Evolutionary conservation across 176 grass and related monocot species (phyloP), one percentile per base, ranked within the genome.

Genomic region (Hyparrhenia diplandra): DNA sequence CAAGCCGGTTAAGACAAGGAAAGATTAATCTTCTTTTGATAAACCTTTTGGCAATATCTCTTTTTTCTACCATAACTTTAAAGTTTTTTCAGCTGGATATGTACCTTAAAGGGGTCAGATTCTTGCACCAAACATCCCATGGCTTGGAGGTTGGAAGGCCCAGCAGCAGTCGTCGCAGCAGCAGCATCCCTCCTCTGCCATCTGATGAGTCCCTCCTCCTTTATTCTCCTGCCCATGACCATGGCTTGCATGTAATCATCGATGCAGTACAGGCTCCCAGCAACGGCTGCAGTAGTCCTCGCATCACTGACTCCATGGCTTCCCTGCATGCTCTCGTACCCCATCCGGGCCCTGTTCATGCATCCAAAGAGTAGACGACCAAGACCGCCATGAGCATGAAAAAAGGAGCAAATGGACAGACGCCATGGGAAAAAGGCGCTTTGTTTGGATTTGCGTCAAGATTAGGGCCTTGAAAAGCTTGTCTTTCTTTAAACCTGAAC

Each of bases 61-160:
- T 34, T 64, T 49, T n/a, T 60, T 70, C 39, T n/a, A n/a, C n/a
- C n/a, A n/a, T n/a, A n/a, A 42, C 55, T 73, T 59, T 72, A 18
- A 45, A 10, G 39, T 66, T 83, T 54, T 70, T 83, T n/a, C n/a
- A 47, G 59, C 28, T 32, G 27, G n/a, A n/a, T n/a, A 69, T 89
- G 83, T 95, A 99, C 96, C 96, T 99, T 86, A 81, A 91, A 93
- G 77, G 85, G 67, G 42, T 76, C 86, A 90, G 87, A 93, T 99
- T 86, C 82, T 91, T 93, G 88, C 61, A 86, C 63, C 90, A 77
- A 76, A 80, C 63, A 82, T 40, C 68, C 90, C 79, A 89, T 83
- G 85, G 87, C 13, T 73, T 83, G 88, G 73, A 90, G 77, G 79
- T 55, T 89, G 76, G 90, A 85, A 84, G 86, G 72, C 69, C n/a